Evolutionary conservation across 257 asterid genomes (phyloP), one percentile per base, ranked within the genome.

Genomic region (Thymus quinquecostatus): DNA sequence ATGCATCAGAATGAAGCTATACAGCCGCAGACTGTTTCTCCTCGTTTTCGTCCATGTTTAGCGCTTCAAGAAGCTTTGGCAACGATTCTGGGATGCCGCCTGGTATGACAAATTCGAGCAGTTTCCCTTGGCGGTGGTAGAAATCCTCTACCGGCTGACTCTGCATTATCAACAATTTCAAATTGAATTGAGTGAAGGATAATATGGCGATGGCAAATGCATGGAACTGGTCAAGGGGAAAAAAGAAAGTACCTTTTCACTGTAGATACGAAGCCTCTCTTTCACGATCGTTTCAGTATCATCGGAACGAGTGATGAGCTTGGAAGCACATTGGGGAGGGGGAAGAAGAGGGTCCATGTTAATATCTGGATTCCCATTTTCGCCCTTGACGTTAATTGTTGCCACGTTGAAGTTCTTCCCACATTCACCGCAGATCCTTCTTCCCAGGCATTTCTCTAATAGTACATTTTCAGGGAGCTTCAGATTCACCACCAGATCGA

Each of bases 341-440:
- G 98, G 92, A 71, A 57, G 87, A 70, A 95, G 97, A 32, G 99
- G 99, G 72, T 82, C 98, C 99, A 95, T 95, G 68, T 72, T 74
- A 62, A 95, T 89, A 64, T 87, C 93, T 11, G 96, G 97, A 70
- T 77, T 77, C 66, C 98, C 98, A 76, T 91, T 91, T 83, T 94
- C 96, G 5, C 98, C 97, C 79, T 86, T 82, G 51, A 83, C 77
- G 43, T 92, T 73, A 60, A 95, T 92, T 11, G 89, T 79, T 56
- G 99, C 99, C 76, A 95, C 87, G 55, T 95, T 95, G 71, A 92
- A 95, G 81, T 89, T 92, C 88, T 95, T 92, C 69, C 98, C 96
- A 61, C 99, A 95, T 82, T 87, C 82, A 69, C 87, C 74, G 82
- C 98, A 95, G 73, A 92, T 81, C 83, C 99, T 92, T 73, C 99